Conservation (phyloP, 2,329 filamentous ascomycete genomes). For the Penicillium concentricum region DNA sequence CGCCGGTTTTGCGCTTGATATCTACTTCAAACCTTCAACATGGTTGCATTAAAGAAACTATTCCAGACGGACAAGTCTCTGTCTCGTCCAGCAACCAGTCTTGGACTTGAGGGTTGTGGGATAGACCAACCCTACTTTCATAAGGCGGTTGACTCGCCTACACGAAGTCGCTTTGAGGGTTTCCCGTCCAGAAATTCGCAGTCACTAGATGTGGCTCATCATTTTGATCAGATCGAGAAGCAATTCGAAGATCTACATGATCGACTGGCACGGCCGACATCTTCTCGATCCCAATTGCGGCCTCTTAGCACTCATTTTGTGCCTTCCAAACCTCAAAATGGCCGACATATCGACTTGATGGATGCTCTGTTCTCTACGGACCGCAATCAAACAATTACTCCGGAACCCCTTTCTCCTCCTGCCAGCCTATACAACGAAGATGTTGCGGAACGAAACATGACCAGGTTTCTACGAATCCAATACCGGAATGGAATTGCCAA, state of each 20-base stretch:
- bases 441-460: conserved; percentile 45
- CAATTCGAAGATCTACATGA: conserved; percentile 42
- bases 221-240: conserved; percentile 40
- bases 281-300: conserved; percentile 26
- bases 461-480: conserved; percentile 30
- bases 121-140: conserved; percentile 9
- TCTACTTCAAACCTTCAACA: conserved; percentile 16
- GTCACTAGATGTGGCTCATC: conserved; percentile 28
- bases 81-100: conserved; percentile 13
- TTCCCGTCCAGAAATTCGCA: conserved; percentile 16
- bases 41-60: conserved; percentile 38
- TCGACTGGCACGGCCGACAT: conserved; percentile 31
- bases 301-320: conserved; percentile 23
- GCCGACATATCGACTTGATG: conserved; percentile 42
- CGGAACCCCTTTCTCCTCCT: conserved; percentile 29
- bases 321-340: conserved; percentile 22
- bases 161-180: conserved; percentile 10
- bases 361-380: conserved; percentile 41
- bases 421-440: conserved; percentile 44
- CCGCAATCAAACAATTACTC: conserved; percentile 25
- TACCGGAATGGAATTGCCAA: conserved; percentile 27
- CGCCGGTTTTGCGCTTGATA: conserved; percentile 5
- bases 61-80: conserved; percentile 30
- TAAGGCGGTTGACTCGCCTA: conserved; percentile 7
- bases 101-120: conserved; percentile 6